Evolutionary conservation across 2,329 filamentous ascomycete species (phyloP), one percentile per base, ranked within the genome.

Genomic region (Madurella mycetomatis): DNA sequence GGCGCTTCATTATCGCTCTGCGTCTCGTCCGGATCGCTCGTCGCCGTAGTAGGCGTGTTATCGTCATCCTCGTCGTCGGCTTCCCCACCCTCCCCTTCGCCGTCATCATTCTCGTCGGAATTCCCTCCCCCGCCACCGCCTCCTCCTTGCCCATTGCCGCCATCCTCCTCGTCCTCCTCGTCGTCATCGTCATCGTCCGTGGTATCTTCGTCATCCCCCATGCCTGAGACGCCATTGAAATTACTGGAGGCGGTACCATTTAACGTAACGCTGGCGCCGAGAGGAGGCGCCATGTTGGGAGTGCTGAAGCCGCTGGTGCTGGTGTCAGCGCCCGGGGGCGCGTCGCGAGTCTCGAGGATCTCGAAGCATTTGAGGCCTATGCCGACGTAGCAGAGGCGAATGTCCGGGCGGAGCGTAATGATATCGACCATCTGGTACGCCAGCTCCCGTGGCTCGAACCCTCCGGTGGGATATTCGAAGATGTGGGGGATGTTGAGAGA

Each of bases 321-420:
- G 16, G 54, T 45, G 52, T 25, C 25, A 7, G 41, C 53, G 8
- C 53, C 9, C 34, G 34, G 46, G 15, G 53, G 76, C 12, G 73
- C 76, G 2, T 72, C 72, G 46, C 77, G 73, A 48, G 77, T 78
- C 67, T 94, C 89, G 8, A 91, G 71, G 32, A 94, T 87, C 67
- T 94, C 89, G 65, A 88, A 94, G 69, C 90, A 94, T 69, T 91
- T 92, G 41, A 75, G 76, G n/a, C 79, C 78, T 51, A 94, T 81
- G 16, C 86, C 90, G 62, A 92, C 79, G 65, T 92, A 92, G 68
- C 85, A 89, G 13, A 94, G 76, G 64, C 86, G 84, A 25, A 92
- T 81, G 62, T 92, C 87, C 0, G 87, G 86, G 4, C 87, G 80
- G 15, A 94, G 75, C 12, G 86, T 84, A 51, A 92, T 84, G 44